phyloP scores from a whole-genome alignment of 306 rosid genomes.

The Rubus idaeus region DNA sequence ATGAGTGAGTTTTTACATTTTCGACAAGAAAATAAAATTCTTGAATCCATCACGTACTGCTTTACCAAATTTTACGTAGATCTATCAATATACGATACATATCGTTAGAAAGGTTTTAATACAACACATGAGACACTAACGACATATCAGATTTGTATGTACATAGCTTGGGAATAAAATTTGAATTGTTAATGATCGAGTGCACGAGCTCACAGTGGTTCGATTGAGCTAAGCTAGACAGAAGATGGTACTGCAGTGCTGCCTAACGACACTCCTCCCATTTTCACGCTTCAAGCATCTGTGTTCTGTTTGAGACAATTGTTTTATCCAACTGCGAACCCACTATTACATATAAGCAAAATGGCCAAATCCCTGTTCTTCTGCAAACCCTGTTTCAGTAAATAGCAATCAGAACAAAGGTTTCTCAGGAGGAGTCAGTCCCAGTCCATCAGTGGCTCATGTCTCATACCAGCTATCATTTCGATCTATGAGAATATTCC shows the following conservation, averaged over 20 bases:
- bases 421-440: background rate
- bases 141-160: too few relatives aligned
- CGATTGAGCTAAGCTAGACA: background rate
- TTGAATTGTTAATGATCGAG: background rate
- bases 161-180: too few relatives aligned
- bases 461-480: background rate
- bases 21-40: too few relatives aligned
- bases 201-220: background rate
- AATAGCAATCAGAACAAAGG: background rate
- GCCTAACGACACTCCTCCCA: constrained; percentile 1
- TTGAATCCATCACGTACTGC: too few relatives aligned
- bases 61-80: too few relatives aligned
- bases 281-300: constrained; percentile 15
- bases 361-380: constrained; percentile 1
- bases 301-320: background rate
- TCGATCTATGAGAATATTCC: background rate
- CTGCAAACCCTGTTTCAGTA: background rate
- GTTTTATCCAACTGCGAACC: background rate
- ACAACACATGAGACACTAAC: too few relatives aligned
- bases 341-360: background rate
- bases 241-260: constrained; percentile 1
- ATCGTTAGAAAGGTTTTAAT: too few relatives aligned
- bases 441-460: too few relatives aligned
- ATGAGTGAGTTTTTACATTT: background rate
- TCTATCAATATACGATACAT: too few relatives aligned